Evolutionary conservation across 2,329 filamentous ascomycete species (phyloP), one percentile per base, ranked within the genome.

Genomic region (Zasmidium citrigriseum): DNA sequence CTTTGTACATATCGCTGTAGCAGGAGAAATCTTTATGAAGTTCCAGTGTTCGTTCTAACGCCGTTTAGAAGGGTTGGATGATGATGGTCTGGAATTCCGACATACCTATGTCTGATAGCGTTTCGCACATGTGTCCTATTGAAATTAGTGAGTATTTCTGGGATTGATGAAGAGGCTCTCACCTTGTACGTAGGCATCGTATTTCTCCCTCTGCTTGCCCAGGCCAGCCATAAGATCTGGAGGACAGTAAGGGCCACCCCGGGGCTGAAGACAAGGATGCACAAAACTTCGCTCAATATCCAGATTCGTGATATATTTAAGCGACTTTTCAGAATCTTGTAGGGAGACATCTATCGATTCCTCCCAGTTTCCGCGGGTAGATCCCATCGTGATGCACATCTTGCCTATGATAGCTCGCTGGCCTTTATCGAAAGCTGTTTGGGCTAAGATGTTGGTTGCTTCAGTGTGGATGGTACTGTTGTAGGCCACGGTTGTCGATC

Each of bases 401-500:
- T 87, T 87, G 1, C 85, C 85, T 0, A 87, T 78, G 16, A 87
- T 76, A 0, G 84, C 84, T 12, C 85, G 76, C 72, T 87, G 85
- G 9, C 84, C 83, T 62, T 78, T 77, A 3, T 71, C 66, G 1
- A 80, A 67, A 60, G 84, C 86, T 0, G 77, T 72, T 18, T 86
- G 80, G 1, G 83, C 84, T 4, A 88, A 76, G 21, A 84, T 79
- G 45, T 78, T 77, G 1, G 85, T 87, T 0, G 84, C 84, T 46
- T 80, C 78, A 11, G 76, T 78, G 65, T 87, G 85, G 27, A 80
- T 73, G 1, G 82, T 84, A 41, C 78, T 80, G 65, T 86, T 87
- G 73, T 87, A 87, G 4, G 81, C 80, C 0, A 84, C 85, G 1
- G 83, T 86, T 2, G 85, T 88, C 65, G 85, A 77, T 47, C 85